phyloP scores from a whole-genome alignment of 2,329 filamentous ascomycete genomes.

The Aspergillus bombycis region DNA sequence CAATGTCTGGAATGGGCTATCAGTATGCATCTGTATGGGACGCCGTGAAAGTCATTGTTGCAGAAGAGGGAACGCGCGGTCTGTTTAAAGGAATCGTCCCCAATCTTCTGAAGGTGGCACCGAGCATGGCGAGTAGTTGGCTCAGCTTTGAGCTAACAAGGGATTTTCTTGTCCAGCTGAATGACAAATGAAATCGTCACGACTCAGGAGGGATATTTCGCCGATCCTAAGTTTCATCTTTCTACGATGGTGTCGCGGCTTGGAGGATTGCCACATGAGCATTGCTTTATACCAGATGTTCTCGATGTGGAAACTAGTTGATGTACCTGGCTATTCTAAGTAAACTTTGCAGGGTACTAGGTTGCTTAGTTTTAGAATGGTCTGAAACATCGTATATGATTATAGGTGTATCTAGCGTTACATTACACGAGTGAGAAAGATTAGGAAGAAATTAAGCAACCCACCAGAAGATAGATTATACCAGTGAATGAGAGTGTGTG shows the following conservation, averaged over 20 bases:
- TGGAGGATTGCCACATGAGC: neutral
- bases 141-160: constrained; percentile 93
- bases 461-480: neutral
- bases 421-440: neutral
- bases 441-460: neutral
- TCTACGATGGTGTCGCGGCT: neutral
- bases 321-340: neutral
- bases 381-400: neutral
- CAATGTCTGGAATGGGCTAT: constrained; percentile 98
- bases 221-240: neutral
- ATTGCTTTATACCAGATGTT: neutral
- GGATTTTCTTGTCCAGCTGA: constrained; percentile 74
- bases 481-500: neutral
- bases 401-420: neutral
- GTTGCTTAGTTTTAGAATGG: neutral
- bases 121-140: constrained; percentile 98
- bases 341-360: neutral
- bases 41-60: constrained; percentile 78
- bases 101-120: constrained; percentile 94
- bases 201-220: neutral
- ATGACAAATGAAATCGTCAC: constrained; percentile 25
- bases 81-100: constrained; percentile 96
- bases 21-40: constrained; percentile 87
- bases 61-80: constrained; percentile 80
- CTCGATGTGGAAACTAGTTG: neutral